Conservation (phyloP, 2,329 filamentous ascomycete species). For the Saccharata proteae region DNA sequence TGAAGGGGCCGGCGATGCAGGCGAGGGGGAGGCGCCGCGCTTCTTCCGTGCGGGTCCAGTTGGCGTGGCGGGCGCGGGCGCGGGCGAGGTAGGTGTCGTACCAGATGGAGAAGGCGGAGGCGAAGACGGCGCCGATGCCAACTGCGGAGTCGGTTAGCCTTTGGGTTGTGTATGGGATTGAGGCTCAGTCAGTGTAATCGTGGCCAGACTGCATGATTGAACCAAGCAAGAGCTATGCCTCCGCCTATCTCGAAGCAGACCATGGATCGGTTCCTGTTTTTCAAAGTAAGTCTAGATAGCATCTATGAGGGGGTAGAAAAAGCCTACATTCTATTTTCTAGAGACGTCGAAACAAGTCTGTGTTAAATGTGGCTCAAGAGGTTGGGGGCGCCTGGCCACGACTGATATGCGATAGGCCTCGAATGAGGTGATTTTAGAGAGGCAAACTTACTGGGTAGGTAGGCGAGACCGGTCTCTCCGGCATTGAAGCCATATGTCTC, state of each 20-base stretch:
- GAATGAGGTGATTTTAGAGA: too few relatives aligned
- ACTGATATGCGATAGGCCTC: too few relatives aligned
- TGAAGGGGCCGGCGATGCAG: conserved; percentile 54
- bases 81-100: conserved; percentile 51
- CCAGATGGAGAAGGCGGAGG: conserved; percentile 48
- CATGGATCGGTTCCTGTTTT: too few relatives aligned
- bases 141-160: conserved; percentile 22
- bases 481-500: conserved; percentile 51
- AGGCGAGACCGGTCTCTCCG: conserved; percentile 54
- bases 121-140: conserved; percentile 48
- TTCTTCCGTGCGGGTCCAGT: conserved; percentile 53
- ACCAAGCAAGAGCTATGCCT: too few relatives aligned
- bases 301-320: too few relatives aligned
- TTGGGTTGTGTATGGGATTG: not conserved
- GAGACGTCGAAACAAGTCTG: too few relatives aligned
- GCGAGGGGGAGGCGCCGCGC: conserved; percentile 60
- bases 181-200: not conserved
- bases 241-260: too few relatives aligned
- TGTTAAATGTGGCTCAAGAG: too few relatives aligned
- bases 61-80: conserved; percentile 34
- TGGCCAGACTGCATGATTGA: not conserved
- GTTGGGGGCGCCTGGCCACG: too few relatives aligned
- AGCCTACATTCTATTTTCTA: too few relatives aligned
- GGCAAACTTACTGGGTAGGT: conserved; percentile 40
- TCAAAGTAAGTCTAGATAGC: too few relatives aligned